Percentiles rank a stretch among this genome's conserved stretches.
These are phyloP conservation scores for Epichloe sibirici DNA, from an alignment of 2,329 filamentous ascomycete genomes.

Conservation along the genomic window DNA sequence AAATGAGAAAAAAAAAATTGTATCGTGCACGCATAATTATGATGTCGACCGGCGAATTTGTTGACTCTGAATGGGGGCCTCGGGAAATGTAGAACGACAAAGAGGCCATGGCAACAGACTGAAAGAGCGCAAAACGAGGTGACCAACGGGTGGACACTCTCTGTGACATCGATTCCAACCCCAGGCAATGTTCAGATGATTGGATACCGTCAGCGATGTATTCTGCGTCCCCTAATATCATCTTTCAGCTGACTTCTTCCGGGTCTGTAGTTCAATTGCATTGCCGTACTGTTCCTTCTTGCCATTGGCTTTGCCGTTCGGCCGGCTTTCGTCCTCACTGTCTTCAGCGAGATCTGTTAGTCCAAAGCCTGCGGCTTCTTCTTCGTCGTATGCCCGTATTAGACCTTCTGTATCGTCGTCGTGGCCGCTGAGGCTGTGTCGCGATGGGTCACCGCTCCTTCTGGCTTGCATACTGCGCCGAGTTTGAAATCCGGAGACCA, in stretches of 20 bases:
- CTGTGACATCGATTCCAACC: background rate
- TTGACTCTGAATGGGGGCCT: conserved; percentile 2
- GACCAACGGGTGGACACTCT: background rate
- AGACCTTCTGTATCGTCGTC: conserved; percentile 66
- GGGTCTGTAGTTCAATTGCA: conserved; percentile 39
- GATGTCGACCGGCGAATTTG: conserved; percentile 7
- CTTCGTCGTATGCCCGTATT: conserved; percentile 82
- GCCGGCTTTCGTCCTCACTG: conserved; percentile 47
- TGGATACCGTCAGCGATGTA: conserved; percentile 1
- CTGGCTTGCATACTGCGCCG: conserved; percentile 86
- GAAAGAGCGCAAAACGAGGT: background rate
- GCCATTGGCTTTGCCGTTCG: conserved; percentile 29
- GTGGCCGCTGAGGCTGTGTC: conserved; percentile 52
- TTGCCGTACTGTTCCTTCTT: conserved; percentile 28
- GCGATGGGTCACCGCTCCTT: conserved; percentile 54
- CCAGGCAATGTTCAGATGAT: background rate
- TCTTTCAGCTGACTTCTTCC: conserved; percentile 31
- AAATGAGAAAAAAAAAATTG: background rate
- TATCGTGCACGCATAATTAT: conserved; percentile 3
- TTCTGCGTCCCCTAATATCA: conserved; percentile 14
- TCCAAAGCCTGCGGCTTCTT: conserved; percentile 61
- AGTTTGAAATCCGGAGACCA: conserved; percentile 78
- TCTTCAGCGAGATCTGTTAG: conserved; percentile 71
- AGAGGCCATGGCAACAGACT: background rate
- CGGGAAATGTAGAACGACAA: conserved; percentile 7